Percentiles rank a stretch among this genome's conserved stretches.
Conservation (phyloP, 495 filamentous ascomycete genomes). For the Penicillium cataractarum region DNA sequence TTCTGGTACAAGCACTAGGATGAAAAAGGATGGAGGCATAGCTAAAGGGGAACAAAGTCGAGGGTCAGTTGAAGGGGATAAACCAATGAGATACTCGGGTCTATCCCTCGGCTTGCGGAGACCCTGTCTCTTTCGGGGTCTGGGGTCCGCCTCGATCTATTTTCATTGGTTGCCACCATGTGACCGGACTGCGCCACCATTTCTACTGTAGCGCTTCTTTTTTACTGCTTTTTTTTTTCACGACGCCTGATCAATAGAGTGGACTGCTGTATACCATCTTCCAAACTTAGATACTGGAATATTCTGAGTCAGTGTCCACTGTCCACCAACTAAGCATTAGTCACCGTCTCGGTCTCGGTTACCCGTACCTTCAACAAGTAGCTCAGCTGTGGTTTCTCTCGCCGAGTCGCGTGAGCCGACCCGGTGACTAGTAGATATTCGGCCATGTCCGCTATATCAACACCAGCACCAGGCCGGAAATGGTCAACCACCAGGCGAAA, state of each 20-base stretch:
- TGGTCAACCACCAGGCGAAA: background rate
- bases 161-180: background rate
- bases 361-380: background rate
- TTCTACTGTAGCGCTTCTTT: constrained; percentile 9
- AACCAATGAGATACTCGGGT: constrained; percentile 27
- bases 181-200: constrained; percentile 15
- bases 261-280: background rate
- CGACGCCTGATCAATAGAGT: background rate
- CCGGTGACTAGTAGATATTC: constrained; percentile 10
- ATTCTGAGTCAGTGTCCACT: background rate
- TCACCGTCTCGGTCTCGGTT: constrained; percentile 3
- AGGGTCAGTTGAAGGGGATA: background rate
- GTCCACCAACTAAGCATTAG: background rate
- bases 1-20: constrained; percentile 6
- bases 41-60: constrained; percentile 1
- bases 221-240: background rate
- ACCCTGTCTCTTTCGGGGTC: constrained; percentile 11
- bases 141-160: background rate
- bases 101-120: constrained; percentile 22
- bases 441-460: constrained; percentile 20
- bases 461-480: background rate
- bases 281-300: background rate
- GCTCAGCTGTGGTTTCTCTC: background rate
- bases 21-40: background rate
- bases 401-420: constrained; percentile 19